A percentile compares a stretch with the other conserved stretches of the same genome.
Conservation (phyloP, 2,329 filamentous ascomycete species). For the Celoporthe dispersa region DNA sequence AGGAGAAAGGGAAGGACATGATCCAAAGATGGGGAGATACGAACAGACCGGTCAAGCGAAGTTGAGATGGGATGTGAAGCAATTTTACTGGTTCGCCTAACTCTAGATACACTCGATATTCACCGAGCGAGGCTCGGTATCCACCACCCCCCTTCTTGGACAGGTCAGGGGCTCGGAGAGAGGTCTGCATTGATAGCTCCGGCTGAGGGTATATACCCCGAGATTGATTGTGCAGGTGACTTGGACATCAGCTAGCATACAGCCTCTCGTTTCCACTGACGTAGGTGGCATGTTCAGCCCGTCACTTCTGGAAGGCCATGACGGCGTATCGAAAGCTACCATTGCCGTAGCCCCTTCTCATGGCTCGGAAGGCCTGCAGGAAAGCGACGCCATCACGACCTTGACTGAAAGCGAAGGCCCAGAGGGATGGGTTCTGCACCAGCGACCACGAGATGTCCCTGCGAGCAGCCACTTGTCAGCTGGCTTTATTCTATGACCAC, state of each 20-base stretch:
- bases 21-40: neutral
- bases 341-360: constrained; percentile 63
- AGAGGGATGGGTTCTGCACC: constrained; percentile 62
- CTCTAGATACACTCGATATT: neutral
- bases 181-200: neutral
- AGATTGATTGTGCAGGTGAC: neutral
- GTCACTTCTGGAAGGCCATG: constrained; percentile 57
- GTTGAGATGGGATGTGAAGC: neutral
- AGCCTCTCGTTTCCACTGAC: neutral
- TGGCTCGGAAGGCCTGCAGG: constrained; percentile 63
- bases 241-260: neutral
- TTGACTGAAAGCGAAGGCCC: constrained; percentile 64
- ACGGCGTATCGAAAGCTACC: constrained; percentile 63
- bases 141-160: no score
- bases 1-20: no score
- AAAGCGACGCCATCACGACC: constrained; percentile 65
- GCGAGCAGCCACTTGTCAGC: constrained; percentile 13
- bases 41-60: neutral
- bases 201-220: neutral
- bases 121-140: neutral
- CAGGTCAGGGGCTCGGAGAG: neutral
- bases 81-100: neutral
- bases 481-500: neutral
- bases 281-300: no score
- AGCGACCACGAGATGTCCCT: constrained; percentile 68